Evolutionary conservation across 129 eudicot species (phyloP), one percentile per base, ranked within the genome.

Genomic region (Lactuca saligna): DNA sequence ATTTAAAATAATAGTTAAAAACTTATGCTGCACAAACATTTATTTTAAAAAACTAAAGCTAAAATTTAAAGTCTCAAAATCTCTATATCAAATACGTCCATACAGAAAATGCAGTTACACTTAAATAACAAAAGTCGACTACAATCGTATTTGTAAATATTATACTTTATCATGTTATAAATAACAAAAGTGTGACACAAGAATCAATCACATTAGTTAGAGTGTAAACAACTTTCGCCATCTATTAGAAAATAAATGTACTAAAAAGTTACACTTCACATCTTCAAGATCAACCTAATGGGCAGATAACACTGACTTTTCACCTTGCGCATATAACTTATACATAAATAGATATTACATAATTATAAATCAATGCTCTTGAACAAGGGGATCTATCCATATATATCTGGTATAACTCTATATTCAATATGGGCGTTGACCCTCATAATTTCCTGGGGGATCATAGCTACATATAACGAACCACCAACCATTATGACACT

Each of bases 401-500:
- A 38, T 38, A 25, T 35, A 35, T 4, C 6, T 25, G 57, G 75
- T 44, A 32, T 57, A 56, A 32, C 34, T 9, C 17, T 8, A 58
- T 6, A 46, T 17, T 70, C 51, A 82, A 48, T 78, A 82, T 1
- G 87, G 87, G 4, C 66, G 65, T 50, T 78, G 68, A 13, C 83
- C 87, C 54, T 32, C 75, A 51, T 74, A 82, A 61, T 82, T 85
- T 56, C 88, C 88, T 3, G 86, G 85, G 8, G 91, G 88, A 68
- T 77, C 63, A 16, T 84, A 86, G 70, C 70, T 86, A 50, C 95
- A 90, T 13, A 78, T 77, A 33, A 90, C 78, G 56, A 79, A 89
- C 79, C 74, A 77, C 84, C 88, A 87, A 42, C 73, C 68, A 29
- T 73, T 72, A 25, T 61, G 66, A 57, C 94, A 89, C 65, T 62